Evolutionary conservation across 495 filamentous ascomycete genomes (phyloP), one percentile per base, ranked within the genome.

Genomic region (Annulohypoxylon nitens): DNA sequence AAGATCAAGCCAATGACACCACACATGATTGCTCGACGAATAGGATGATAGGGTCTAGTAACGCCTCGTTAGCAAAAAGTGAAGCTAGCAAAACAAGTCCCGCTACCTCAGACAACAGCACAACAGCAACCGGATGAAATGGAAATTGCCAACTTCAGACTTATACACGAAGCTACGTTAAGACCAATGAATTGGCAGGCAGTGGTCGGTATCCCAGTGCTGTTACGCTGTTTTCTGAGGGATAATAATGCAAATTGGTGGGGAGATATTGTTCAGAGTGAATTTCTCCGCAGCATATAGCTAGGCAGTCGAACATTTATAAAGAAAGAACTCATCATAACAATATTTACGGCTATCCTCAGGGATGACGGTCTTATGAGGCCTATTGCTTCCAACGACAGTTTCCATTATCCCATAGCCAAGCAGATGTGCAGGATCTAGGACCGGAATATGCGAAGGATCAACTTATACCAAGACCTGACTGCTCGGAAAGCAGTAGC

Each of bases 301-400:
- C 72, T 78, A 75, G 74, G 76, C 65, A 78, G 76, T 78, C 76
- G 76, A 78, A 76, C 76, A 78, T 76, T 76, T 78, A 63, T 67
- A 74, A 76, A 58, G 61, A 61, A 69, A 71, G 30, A 66, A 57
- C 70, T 78, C 76, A 78, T 78, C 76, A 78, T 48, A 39, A 65
- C 76, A 74, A 67, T 67, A 64, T 53, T 45, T 47, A 61, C 54
- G 50, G 41, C 59, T 45, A 26, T 39, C 4, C 14, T 41, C 45
- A 33, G 61, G 61, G 30, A 57, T 25, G 45, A 57, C 57, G 41
- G 41, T 71, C 55, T 16, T 72, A 47, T 23, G 11, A n/a, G 30
- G 55, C 30, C 37, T 37, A 48, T 54, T 68, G 41, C 16, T 61
- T 45, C 37, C 36, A 59, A 59, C 34, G n/a, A n/a, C 10, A 12